These are phyloP conservation scores for Phyllosticta citriasiana DNA, from an alignment of 2,329 filamentous ascomycete genomes.

Conservation along the genomic window DNA sequence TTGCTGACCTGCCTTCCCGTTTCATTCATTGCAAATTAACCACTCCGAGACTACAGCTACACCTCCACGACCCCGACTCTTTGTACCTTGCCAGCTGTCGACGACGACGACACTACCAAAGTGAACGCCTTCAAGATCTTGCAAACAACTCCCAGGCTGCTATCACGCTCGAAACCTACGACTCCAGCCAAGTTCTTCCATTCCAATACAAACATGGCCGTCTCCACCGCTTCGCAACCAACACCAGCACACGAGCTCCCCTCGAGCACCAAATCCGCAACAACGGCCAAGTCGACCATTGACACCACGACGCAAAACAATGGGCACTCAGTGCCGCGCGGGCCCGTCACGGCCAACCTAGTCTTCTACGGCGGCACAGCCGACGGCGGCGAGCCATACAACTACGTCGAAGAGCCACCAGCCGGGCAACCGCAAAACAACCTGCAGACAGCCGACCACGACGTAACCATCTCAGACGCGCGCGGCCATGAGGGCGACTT, in stretches of 20 bases:
- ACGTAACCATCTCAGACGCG: conserved; percentile 59
- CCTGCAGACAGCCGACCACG: conserved; percentile 39
- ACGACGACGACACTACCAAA: neutral
- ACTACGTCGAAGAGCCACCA: conserved; percentile 56
- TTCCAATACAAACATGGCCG: conserved; percentile 27
- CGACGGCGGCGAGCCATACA: conserved; percentile 52
- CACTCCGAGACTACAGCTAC: too few relatives aligned
- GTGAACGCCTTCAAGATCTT: neutral
- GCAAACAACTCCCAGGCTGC: neutral
- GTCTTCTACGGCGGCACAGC: conserved; percentile 55
- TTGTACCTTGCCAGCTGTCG: neutral
- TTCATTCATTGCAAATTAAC: neutral
- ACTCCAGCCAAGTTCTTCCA: neutral
- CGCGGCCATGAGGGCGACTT: conserved; percentile 59
- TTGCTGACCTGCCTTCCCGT: neutral
- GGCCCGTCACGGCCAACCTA: conserved; percentile 52
- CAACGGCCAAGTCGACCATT: conserved; percentile 17
- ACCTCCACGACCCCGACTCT: neutral
- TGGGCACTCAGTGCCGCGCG: conserved; percentile 40
- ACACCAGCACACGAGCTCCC: conserved; percentile 34
- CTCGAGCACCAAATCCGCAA: conserved; percentile 15
- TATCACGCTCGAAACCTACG: neutral
- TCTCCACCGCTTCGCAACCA: conserved; percentile 29
- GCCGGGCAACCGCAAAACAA: conserved; percentile 55
- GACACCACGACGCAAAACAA: conserved; percentile 18